A percentile compares a stretch with the other conserved stretches of the same genome.
phyloP scores from a whole-genome alignment of 1,284 basidiomycete species.

The Anthracocystis panici-leucophaei region DNA sequence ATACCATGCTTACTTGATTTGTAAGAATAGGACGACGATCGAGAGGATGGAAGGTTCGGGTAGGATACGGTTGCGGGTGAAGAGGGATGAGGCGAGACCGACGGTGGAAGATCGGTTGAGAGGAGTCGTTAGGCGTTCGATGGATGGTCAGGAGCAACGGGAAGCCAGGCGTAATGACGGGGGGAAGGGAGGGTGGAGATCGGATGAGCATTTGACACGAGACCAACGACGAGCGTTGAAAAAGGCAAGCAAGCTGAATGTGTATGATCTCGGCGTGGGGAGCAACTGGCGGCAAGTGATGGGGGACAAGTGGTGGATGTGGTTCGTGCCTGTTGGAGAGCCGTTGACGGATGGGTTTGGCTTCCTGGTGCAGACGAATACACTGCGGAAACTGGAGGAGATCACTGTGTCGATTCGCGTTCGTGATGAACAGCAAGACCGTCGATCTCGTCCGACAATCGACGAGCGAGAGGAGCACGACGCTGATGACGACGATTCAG shows the following conservation, averaged over 20 bases:
- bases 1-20: conserved; percentile 67
- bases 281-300: conserved; percentile 60
- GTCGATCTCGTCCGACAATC: not conserved
- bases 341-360: conserved; percentile 48
- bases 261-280: conserved; percentile 59
- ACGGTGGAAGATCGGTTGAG: conserved; percentile 43
- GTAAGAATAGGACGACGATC: conserved; percentile 69
- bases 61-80: conserved; percentile 40
- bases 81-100: conserved; percentile 16
- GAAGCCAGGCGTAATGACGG: not conserved
- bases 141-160: conserved; percentile 3
- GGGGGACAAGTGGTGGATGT: conserved; percentile 51
- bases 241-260: conserved; percentile 58
- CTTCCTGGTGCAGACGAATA: conserved; percentile 44
- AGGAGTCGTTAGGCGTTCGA: conserved; percentile 19
- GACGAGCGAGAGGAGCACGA: conserved; percentile 4
- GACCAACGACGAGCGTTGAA: conserved; percentile 55
- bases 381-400: conserved; percentile 46
- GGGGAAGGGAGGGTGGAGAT: conserved; percentile 28
- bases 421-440: conserved; percentile 6
- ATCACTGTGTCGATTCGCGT: conserved; percentile 45
- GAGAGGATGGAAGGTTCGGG: conserved; percentile 69
- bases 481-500: conserved; percentile 35
- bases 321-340: conserved; percentile 59
- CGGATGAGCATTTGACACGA: conserved; percentile 54